Percentiles rank a stretch among this genome's conserved stretches.
Conservation (phyloP, 2,329 filamentous ascomycete species). For the Zalaria obscura region DNA sequence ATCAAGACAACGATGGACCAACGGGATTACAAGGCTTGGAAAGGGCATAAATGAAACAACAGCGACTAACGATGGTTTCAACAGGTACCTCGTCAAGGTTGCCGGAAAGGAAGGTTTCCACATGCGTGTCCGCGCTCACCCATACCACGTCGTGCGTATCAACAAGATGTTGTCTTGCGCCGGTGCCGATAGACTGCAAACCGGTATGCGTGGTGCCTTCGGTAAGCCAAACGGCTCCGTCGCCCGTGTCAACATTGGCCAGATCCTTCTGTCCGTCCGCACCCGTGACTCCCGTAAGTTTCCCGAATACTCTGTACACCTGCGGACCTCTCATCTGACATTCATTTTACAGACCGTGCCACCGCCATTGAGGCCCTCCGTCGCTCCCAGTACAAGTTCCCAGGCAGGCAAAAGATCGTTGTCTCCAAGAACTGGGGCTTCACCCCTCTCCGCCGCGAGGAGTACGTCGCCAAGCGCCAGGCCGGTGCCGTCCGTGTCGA, state of each 20-base stretch:
- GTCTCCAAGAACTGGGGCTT: conserved; percentile 99
- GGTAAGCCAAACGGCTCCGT: conserved; percentile 98
- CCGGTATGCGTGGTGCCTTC: conserved; percentile 99
- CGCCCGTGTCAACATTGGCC: conserved; percentile 99
- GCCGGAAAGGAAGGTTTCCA: conserved; percentile 61
- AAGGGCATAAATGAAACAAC: conserved; percentile 2
- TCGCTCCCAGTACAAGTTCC: conserved; percentile 99
- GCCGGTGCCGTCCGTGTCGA: conserved; percentile 90
- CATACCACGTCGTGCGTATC: conserved; percentile 99
- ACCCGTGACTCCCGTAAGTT: conserved; percentile 80
- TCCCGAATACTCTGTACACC: background rate
- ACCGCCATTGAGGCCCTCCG: conserved; percentile 96
- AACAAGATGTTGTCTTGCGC: conserved; percentile 99
- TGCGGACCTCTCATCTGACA: background rate
- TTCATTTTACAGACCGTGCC: conserved; percentile 54
- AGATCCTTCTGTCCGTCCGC: conserved; percentile 94
- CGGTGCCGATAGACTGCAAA: conserved; percentile 99
- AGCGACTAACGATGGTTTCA: conserved; percentile 7
- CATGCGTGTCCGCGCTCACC: conserved; percentile 72
- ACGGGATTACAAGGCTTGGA: background rate
- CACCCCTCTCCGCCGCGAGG: conserved; percentile 93
- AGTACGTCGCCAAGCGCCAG: conserved; percentile 92
- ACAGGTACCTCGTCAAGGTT: conserved; percentile 52
- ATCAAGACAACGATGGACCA: too few relatives aligned
- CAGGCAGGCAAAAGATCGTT: conserved; percentile 99